Conservation (phyloP, 1,284 basidiomycete species). For the Sporisorium scitamineum region DNA sequence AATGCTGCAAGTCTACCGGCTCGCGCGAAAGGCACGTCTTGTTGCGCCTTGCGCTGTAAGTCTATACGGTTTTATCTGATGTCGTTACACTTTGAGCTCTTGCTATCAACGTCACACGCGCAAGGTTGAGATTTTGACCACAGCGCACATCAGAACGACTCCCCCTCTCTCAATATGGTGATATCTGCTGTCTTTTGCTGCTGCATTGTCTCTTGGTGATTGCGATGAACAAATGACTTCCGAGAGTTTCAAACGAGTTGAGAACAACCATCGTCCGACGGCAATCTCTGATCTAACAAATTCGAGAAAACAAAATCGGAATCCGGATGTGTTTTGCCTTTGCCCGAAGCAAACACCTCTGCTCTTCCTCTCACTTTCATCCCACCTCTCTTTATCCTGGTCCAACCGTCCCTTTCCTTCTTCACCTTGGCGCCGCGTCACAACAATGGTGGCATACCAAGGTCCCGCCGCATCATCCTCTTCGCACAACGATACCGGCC, state of each 20-base stretch:
- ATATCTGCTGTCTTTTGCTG: no score
- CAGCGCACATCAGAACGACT: no score
- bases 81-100: no score
- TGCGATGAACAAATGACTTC: no score
- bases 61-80: no score
- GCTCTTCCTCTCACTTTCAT: neutral
- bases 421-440: neutral
- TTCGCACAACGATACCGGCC: slow-evolving; percentile 24
- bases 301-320: neutral
- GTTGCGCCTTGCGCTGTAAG: no score
- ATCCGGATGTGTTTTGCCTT: neutral
- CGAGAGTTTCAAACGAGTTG: neutral
- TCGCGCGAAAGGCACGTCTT: no score
- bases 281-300: neutral
- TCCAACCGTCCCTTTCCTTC: neutral
- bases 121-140: no score
- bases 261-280: neutral
- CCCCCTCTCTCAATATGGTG: no score
- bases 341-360: neutral
- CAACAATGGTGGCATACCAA: neutral
- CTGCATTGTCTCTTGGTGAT: no score
- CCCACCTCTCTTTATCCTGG: neutral
- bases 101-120: no score
- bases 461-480: neutral
- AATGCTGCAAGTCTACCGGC: no score